These are phyloP conservation scores for Paraleonurus japonicus DNA, from an alignment of 257 asterid species.

Conservation along the genomic window DNA sequence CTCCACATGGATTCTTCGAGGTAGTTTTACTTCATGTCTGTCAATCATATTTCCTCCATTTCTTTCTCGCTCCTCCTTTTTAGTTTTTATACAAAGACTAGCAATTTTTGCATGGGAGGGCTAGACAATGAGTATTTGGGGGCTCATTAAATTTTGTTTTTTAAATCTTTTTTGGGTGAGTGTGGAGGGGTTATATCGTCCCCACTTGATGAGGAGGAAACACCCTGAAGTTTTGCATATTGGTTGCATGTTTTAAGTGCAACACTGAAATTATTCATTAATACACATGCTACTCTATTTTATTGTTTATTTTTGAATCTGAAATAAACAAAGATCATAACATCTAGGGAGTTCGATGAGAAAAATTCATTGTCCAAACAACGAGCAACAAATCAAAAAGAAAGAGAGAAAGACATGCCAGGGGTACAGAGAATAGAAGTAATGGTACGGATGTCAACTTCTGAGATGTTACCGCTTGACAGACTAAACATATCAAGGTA, in stretches of 20 bases:
- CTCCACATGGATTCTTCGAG: conserved; percentile 51
- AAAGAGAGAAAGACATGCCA: conserved; percentile 21
- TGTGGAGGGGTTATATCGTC: background rate
- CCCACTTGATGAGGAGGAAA: background rate
- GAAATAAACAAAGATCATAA: conserved; percentile 2
- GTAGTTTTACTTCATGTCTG: conserved; percentile 34
- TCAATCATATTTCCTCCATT: background rate
- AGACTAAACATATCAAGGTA: conserved; percentile 32
- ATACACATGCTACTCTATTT: background rate
- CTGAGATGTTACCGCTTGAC: conserved; percentile 30
- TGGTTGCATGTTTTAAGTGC: background rate
- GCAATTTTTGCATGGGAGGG: background rate
- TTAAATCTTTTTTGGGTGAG: background rate
- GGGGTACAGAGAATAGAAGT: conserved; percentile 29
- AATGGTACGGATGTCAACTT: conserved; percentile 33
- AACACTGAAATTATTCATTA: background rate
- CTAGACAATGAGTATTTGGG: background rate
- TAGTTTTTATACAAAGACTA: conserved; percentile 6
- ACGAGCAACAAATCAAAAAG: conserved; percentile 27
- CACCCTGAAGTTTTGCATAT: background rate
- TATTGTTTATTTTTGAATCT: conserved; percentile 14
- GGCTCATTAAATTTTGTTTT: background rate
- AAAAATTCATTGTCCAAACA: conserved; percentile 18
- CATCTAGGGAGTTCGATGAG: conserved; percentile 24
- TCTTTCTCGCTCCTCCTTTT: conserved; percentile 6